Base-by-base conservation (phyloP, 2,329 filamentous ascomycete species). In the Aspergillus ochraceus region DNA sequence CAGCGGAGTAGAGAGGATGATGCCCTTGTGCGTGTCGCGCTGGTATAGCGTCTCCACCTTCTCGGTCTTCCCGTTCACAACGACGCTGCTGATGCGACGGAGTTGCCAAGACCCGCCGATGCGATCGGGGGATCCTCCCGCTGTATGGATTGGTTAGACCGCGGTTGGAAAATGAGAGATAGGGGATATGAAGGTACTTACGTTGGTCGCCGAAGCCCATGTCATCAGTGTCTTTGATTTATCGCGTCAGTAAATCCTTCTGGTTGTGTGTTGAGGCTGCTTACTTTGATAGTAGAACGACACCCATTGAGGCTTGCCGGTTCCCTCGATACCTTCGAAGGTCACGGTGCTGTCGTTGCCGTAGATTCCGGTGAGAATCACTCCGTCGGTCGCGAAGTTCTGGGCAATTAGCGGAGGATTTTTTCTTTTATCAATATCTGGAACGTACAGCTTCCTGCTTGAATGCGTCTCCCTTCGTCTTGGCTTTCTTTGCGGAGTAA, bases 51-150 rank as follows among this genome's bases (percentile, higher is more conserved):
- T 81, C 62, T 84, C 75, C 2, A 84, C 75, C 26, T 79, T 76
- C 51, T 82, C 76, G 0, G 74, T 79, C 54, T 80, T 76, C 2
- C 78, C 81, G 61, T 86, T 88, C 2, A 88, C 83, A 0, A 86
- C 75, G 2, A 88, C 85, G 52, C 85, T 86, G 66, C 81, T 82
- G 58, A 88, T 83, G 10, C 86, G 80, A 4, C 85, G 80, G 6
- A 88, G 73, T 61, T 86, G 83, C 85, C 85, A 88, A 0, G 77
- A 72, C 0, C 86, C 85, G 5, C 82, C 82, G 57, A 88, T 86
- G 6, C 86, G 81, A 66, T 88, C 85, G 0, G 86, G 86, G 0
- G 75, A 73, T 6, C 85, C 86, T 49, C 80, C 81, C 2, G 86
- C 70, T 71, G 30, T 24, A 22, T 36, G 45, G 12, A 49, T 2